Conservation (phyloP, 768 basidiomycete genomes). For the Podaxis sp. region DNA sequence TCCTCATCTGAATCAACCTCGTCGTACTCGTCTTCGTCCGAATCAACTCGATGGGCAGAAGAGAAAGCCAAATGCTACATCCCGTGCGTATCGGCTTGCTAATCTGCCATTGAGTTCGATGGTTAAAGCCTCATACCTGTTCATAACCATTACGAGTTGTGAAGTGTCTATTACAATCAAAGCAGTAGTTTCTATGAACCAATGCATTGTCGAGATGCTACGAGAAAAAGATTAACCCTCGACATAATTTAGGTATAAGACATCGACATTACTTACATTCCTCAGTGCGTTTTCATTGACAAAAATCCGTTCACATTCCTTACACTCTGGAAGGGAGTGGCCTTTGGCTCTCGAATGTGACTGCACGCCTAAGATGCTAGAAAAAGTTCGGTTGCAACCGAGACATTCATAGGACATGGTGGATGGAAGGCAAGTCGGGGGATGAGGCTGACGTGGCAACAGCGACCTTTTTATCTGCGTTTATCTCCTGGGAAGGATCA, state of each 20-base stretch:
- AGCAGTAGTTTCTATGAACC: constrained; percentile 1
- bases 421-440: background rate
- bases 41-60: background rate
- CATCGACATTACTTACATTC: background rate
- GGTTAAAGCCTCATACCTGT: background rate
- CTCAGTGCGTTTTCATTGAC: background rate
- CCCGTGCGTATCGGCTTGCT: background rate
- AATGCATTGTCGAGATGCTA: constrained; percentile 1
- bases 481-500: background rate
- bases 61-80: constrained; percentile 4
- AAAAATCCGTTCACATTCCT: constrained; percentile 5
- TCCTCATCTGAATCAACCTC: background rate
- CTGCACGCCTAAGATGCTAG: background rate
- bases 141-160: background rate
- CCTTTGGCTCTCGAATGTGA: constrained; percentile 14
- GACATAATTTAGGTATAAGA: background rate
- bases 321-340: constrained; percentile 3
- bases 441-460: background rate
- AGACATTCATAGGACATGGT: constrained; percentile 10
- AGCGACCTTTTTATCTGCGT: background rate
- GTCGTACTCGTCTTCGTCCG: background rate
- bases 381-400: constrained; percentile 9
- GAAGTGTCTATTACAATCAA: background rate
- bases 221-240: background rate
- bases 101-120: background rate